Evolutionary conservation across 2,329 filamentous ascomycete species (phyloP), one percentile per base, ranked within the genome.

Genomic region (Pyrenophora tritici-repentis): DNA sequence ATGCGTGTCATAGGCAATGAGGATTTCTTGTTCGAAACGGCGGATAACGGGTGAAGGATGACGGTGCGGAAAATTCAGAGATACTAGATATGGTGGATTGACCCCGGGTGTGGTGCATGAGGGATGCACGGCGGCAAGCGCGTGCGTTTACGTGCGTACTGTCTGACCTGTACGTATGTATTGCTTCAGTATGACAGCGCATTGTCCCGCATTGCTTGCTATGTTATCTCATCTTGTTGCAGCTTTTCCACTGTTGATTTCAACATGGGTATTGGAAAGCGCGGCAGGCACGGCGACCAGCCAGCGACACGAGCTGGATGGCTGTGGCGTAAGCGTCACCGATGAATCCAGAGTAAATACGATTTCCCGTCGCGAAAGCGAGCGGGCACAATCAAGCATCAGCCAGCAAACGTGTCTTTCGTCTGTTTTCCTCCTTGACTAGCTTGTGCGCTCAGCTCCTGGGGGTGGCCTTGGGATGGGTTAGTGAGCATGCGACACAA

Each of bases 1-100:
- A 36, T 43, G 26, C 22, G 46, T 48, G 46, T 48, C 46, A 48
- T 48, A 12, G 35, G 10, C 35, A 37, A 10, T 9, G 26, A 20
- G 18, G 18, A 29, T 29, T 10, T 12, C 26, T 29, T 29, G 26
- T 29, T 29, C 10, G 10, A 29, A 29, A 29, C 24, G 24, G 35
- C 35, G 17, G 20, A 29, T 24, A 39, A 16, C 20, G 18, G 2
- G 8, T 24, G 6, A 24, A 13, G 31, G 24, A 42, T 22, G 26
- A 40, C 4, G 12, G 20, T 32, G 14, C 32, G 35, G 32, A 26
- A 29, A 12, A 22, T 6, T 14, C 18, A 20, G 18, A 20, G 18
- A 20, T 20, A 5, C 18, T 20, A 24, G 8, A 7, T 24, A 24
- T 2, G 22, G 22, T 24, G 6, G 22, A 24, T 24, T 24, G 22